Evolutionary conservation across 495 filamentous ascomycete species (phyloP).

Genomic region (Penicillium crystallinum): DNA sequence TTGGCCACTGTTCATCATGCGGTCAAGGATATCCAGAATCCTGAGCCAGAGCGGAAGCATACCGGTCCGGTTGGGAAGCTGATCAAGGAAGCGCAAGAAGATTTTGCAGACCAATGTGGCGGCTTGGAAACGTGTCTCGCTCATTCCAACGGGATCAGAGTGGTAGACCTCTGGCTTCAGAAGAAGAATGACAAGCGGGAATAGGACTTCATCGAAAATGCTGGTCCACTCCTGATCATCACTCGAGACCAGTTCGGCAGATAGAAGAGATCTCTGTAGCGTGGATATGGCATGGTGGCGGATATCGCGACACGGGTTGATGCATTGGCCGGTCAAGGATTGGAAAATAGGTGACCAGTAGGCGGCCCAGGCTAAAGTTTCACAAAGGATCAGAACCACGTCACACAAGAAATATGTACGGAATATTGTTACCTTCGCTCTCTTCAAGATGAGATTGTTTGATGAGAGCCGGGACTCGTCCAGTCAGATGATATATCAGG

Average conservation of each 20-base stretch:
- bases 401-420: not conserved
- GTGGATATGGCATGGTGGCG: slow-evolving; percentile 82
- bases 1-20: slow-evolving; percentile 94
- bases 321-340: slow-evolving; percentile 80
- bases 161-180: slow-evolving; percentile 96
- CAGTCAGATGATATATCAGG: slow-evolving; percentile 73
- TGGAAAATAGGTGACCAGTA: slow-evolving; percentile 97
- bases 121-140: slow-evolving; percentile 87
- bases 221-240: slow-evolving; percentile 89
- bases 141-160: slow-evolving; percentile 88
- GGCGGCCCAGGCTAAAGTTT: slow-evolving; percentile 74
- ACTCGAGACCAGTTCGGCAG: slow-evolving; percentile 64
- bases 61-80: slow-evolving; percentile 78
- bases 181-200: slow-evolving; percentile 83
- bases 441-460: slow-evolving; percentile 88
- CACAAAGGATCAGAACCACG: slow-evolving; percentile 8
- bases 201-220: slow-evolving; percentile 91
- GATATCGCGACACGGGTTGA: slow-evolving; percentile 93
- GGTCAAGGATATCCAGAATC: slow-evolving; percentile 92
- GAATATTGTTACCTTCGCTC: slow-evolving; percentile 58
- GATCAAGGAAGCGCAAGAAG: slow-evolving; percentile 87
- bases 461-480: slow-evolving; percentile 77
- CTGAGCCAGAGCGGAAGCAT: slow-evolving; percentile 90
- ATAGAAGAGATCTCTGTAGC: slow-evolving; percentile 80
- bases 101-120: slow-evolving; percentile 90